phyloP scores from a whole-genome alignment of 208 protist genomes.

The Trypanosomatidae sp. region DNA sequence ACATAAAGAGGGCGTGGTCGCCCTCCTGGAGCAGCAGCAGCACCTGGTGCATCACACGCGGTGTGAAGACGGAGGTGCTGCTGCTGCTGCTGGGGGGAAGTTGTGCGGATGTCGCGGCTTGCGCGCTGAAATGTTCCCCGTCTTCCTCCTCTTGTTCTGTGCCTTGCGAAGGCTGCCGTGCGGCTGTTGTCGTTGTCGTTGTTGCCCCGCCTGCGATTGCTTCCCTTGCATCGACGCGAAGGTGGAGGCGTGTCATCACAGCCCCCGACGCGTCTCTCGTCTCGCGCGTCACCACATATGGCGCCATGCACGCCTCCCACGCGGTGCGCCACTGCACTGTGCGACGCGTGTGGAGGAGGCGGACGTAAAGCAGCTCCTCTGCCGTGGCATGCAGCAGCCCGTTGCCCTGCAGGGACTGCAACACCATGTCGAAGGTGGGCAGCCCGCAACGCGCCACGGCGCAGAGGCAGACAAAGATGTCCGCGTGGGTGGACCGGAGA shows the following conservation, averaged over 20 bases:
- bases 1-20: slow-evolving; percentile 60
- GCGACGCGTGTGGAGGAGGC: slow-evolving; percentile 63
- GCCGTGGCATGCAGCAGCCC: slow-evolving; percentile 37
- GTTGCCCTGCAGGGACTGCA: slow-evolving; percentile 54
- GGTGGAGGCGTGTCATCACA: too few species aligned
- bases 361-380: slow-evolving; percentile 61
- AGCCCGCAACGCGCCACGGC: slow-evolving; percentile 56
- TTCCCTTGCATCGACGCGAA: too few species aligned
- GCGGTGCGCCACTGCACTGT: slow-evolving; percentile 43
- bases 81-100: too few species aligned
- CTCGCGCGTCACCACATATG: background rate
- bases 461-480: slow-evolving; percentile 60
- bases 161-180: too few species aligned
- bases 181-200: too few species aligned
- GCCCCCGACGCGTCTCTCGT: background rate
- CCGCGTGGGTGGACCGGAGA: slow-evolving; percentile 34
- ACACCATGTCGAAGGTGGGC: slow-evolving; percentile 62
- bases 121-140: too few species aligned
- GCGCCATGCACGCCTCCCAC: slow-evolving; percentile 36
- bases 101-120: too few species aligned
- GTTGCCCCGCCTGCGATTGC: too few species aligned
- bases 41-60: slow-evolving; percentile 49
- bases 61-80: slow-evolving; percentile 32
- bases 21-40: slow-evolving; percentile 73
- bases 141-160: too few species aligned